Evolutionary conservation across 257 asterid genomes (phyloP), one percentile per base, ranked within the genome.

Genomic region (Jacaranda mimosifolia): DNA sequence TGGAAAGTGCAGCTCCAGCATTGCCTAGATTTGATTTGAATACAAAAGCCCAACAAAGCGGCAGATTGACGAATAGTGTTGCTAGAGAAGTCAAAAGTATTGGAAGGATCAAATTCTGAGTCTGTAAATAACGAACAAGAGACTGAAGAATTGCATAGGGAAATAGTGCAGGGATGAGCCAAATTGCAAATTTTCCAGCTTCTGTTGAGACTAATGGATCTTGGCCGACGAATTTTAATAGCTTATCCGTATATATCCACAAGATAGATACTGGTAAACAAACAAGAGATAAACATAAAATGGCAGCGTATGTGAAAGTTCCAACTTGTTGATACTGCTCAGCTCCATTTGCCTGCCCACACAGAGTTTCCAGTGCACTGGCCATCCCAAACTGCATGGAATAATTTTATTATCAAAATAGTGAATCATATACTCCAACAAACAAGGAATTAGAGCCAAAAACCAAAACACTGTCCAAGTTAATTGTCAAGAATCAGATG

Each of bases 331-430:
- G 75, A 71, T 86, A 80, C 38, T 83, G 87, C 66, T 77, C 59
- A 3, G 92, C 92, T 73, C 94, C 92, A 75, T 62, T 81, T 5
- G 90, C 96, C 81, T 90, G 95, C 11, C 92, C 95, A 35, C 90
- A 90, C 21, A 85, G 77, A 55, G 91, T 90, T 72, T 88, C 92
- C 76, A 90, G 75, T 13, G 90, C 93, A 81, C 93, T 70, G 14
- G 90, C 84, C 90, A 90, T 85, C 72, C 96, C 93, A 39, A 82
- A 63, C 93, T 85, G 89, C 7, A 12, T 26, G 6, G 18, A 49
- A 11, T 46, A 48, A 6, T 49, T 49, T 4, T 10, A 49, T 49
- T 14, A 49, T 6, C 14, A 49, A 14, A 49, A 45, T 45, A 45
- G 49, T 5, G n/a, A 42, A 43, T 3, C 21, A 4, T 6, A n/a